Conservation (phyloP, 768 basidiomycete genomes). For the Leccinum fibrillosum region DNA sequence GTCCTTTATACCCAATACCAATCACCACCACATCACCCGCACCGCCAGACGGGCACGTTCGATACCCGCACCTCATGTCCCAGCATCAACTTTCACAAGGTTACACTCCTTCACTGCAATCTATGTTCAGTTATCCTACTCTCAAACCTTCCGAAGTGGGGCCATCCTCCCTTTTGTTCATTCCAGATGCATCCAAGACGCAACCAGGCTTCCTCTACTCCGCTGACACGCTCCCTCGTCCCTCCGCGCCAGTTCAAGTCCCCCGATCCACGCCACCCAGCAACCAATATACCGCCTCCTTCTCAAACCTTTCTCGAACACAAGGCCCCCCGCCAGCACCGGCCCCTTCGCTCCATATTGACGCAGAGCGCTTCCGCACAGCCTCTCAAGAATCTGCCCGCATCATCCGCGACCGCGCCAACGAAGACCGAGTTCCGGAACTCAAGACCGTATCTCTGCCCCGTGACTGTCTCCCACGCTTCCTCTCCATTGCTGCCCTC, state of each 20-base stretch:
- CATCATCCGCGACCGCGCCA: constrained; percentile 28
- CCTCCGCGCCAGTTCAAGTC: constrained; percentile 26
- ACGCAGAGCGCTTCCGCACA: constrained; percentile 30
- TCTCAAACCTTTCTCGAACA: constrained; percentile 26
- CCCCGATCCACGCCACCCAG: constrained; percentile 4
- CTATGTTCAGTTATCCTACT: constrained; percentile 56
- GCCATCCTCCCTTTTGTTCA: constrained; percentile 46
- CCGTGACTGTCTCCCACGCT: constrained; percentile 66
- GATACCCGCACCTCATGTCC: constrained; percentile 74
- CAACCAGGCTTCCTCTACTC: constrained; percentile 30
- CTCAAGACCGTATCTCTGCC: constrained; percentile 70
- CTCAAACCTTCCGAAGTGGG: constrained; percentile 33
- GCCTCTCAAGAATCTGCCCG: constrained; percentile 35
- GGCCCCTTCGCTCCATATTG: constrained; percentile 19
- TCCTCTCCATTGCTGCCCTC: constrained; percentile 70
- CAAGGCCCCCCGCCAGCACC: constrained; percentile 23
- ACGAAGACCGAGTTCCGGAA: constrained; percentile 37
- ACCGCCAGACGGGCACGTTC: constrained; percentile 43
- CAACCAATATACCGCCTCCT: constrained; percentile 20
- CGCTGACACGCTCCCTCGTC: constrained; percentile 33
- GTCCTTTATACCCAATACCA: constrained; percentile 47
- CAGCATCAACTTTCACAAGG: constrained; percentile 76
- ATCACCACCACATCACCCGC: constrained; percentile 72
- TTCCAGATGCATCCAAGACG: constrained; percentile 29
- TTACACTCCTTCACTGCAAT: constrained; percentile 72